phyloP scores from a whole-genome alignment of 176 grass and related monocot genomes.

The Themeda triandra region DNA sequence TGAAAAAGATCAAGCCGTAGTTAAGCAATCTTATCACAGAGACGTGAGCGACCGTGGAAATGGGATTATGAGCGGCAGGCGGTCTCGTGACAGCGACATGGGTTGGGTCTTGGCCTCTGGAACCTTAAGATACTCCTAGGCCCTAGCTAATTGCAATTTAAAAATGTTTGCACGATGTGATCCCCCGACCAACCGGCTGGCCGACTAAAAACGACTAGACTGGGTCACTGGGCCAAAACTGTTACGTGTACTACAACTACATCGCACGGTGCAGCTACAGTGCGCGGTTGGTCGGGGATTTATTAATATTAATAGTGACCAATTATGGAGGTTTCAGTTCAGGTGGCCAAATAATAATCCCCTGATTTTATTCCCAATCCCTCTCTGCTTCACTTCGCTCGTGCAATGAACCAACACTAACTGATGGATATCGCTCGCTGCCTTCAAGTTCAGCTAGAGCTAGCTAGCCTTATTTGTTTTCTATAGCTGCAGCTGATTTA shows the following conservation, averaged over 20 bases:
- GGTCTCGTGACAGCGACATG: not conserved
- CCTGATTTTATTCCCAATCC: not conserved
- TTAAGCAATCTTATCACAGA: too few species aligned
- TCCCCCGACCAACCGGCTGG: not conserved
- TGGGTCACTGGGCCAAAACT: not conserved
- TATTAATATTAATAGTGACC: not conserved
- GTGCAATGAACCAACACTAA: too few species aligned
- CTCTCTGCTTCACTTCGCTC: not conserved
- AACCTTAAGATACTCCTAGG: too few species aligned
- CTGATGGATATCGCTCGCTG: not conserved
- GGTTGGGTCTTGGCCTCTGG: not conserved
- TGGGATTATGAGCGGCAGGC: not conserved
- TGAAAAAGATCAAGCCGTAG: too few species aligned
- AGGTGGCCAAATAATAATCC: not conserved
- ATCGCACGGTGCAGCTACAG: not conserved
- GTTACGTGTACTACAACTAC: not conserved
- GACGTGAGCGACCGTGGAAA: too few species aligned
- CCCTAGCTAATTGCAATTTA: not conserved
- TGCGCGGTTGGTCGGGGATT: not conserved
- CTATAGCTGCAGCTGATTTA: too few species aligned
- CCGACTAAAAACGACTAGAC: not conserved
- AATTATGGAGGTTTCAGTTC: not conserved
- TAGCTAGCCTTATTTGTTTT: too few species aligned
- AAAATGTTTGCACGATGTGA: not conserved
- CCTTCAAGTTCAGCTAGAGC: too few species aligned